phyloP scores from a whole-genome alignment of 306 rosid species.

The Datisca glomerata region DNA sequence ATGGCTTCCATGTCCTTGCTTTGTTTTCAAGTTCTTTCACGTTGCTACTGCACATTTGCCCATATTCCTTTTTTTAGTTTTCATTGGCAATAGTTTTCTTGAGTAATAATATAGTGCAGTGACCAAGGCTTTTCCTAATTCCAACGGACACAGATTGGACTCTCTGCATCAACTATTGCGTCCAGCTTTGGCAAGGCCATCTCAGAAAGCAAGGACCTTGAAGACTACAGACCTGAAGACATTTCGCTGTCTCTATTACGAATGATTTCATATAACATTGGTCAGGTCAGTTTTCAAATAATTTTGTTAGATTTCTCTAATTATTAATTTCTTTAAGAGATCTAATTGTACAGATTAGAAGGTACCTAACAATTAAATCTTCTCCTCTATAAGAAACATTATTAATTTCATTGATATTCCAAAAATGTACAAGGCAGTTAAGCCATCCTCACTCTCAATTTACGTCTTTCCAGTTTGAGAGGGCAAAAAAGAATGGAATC shows the following conservation, averaged over 20 bases:
- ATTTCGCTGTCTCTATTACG: slow-evolving; percentile 91
- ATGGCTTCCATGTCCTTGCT: not conserved
- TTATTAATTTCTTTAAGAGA: not conserved
- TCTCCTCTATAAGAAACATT: no score
- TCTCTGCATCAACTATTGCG: slow-evolving; percentile 92
- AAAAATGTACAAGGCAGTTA: no score
- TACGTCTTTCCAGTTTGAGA: no score
- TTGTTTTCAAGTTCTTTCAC: slow-evolving; percentile 3
- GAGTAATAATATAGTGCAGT: slow-evolving; percentile 6
- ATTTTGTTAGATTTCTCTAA: not conserved
- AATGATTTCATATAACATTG: slow-evolving; percentile 98
- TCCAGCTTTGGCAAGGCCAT: slow-evolving; percentile 97
- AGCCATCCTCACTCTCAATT: no score
- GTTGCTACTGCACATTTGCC: slow-evolving; percentile 1
- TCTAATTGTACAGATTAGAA: not conserved
- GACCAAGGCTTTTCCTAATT: slow-evolving; percentile 17
- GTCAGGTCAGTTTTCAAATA: slow-evolving; percentile 93
- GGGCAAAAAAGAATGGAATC: no score
- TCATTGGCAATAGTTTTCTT: not conserved
- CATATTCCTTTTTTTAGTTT: no score
- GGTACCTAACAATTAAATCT: no score
- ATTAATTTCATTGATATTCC: no score
- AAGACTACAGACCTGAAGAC: slow-evolving; percentile 95
- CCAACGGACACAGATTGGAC: slow-evolving; percentile 61
- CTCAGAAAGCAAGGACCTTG: slow-evolving; percentile 82